Evolutionary conservation across 192 early-diverging fungal genomes (phyloP).

Genomic region (Umbelopsis sp.): DNA sequence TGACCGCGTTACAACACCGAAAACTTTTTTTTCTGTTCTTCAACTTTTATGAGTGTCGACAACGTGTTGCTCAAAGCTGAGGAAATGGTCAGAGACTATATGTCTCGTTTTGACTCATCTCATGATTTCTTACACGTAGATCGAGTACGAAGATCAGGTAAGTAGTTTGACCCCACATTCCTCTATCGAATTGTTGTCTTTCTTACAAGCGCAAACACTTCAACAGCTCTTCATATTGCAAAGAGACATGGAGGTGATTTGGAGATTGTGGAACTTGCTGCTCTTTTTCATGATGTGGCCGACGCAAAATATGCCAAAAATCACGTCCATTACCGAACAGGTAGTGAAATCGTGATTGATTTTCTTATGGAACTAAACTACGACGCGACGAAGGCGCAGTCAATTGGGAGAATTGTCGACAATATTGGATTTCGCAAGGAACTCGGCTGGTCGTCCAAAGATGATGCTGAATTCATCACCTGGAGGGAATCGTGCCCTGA

Average conservation of each 20-base stretch:
- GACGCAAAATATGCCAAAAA: constrained; percentile 67
- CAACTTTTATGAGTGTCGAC: not conserved
- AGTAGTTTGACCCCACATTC: not conserved
- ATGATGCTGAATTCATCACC: constrained; percentile 34
- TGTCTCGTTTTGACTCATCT: constrained; percentile 67
- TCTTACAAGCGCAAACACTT: not conserved
- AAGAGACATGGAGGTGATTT: constrained; percentile 41
- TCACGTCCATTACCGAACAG: constrained; percentile 40
- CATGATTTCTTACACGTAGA: constrained; percentile 73
- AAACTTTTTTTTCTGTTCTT: not conserved
- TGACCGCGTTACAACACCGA: constrained; percentile 1
- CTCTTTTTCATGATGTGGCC: constrained; percentile 69
- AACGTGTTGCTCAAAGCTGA: constrained; percentile 38
- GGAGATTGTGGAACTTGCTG: constrained; percentile 64
- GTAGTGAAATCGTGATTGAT: constrained; percentile 49
- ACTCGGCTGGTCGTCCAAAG: constrained; percentile 50
- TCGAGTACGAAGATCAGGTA: constrained; percentile 62
- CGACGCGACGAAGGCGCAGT: constrained; percentile 34
- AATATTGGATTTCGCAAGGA: constrained; percentile 70
- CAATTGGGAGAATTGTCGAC: constrained; percentile 59
- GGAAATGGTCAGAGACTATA: constrained; percentile 60
- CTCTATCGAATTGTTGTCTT: not conserved
- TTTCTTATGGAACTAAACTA: constrained; percentile 44
- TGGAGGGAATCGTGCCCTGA: constrained; percentile 62
- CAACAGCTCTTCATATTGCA: constrained; percentile 47